Evolutionary conservation across 176 grass and related monocot genomes (phyloP).

Genomic region (Carex pumila): DNA sequence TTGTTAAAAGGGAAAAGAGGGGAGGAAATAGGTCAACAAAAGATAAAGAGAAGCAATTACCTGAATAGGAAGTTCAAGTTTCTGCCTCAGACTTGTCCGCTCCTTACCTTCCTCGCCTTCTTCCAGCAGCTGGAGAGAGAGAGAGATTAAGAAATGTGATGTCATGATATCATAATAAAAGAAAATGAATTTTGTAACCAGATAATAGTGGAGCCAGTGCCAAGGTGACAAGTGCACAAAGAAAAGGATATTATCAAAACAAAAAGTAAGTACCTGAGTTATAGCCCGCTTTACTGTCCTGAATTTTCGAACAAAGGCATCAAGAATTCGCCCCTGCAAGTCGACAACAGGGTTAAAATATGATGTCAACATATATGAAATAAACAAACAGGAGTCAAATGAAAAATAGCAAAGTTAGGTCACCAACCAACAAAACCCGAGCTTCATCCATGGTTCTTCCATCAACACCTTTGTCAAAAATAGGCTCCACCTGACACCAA

Average conservation of each 20-base stretch:
- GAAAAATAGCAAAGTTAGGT: conserved; percentile 10
- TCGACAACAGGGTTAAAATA: neutral
- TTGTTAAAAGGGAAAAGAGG: neutral
- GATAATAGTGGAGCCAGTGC: neutral
- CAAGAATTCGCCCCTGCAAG: conserved; percentile 83
- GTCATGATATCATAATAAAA: neutral
- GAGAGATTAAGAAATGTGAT: conserved; percentile 9
- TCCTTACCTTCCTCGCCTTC: conserved; percentile 96
- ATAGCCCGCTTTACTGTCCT: conserved; percentile 84
- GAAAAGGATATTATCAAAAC: neutral
- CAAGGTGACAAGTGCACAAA: neutral
- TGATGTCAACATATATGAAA: neutral
- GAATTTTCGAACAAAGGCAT: conserved; percentile 96
- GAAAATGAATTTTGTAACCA: neutral
- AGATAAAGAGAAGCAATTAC: conserved; percentile 24
- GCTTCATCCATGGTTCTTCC: conserved; percentile 97
- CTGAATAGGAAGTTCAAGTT: conserved; percentile 98
- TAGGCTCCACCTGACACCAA: conserved; percentile 80
- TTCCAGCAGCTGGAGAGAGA: conserved; percentile 75
- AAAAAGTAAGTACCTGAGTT: conserved; percentile 60
- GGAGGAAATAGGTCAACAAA: neutral
- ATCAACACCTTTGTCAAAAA: conserved; percentile 96
- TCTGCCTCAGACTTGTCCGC: conserved; percentile 78
- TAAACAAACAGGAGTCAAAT: conserved; percentile 1
- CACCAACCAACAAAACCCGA: conserved; percentile 74